Percentiles rank a stretch among this genome's conserved stretches.
phyloP scores from a whole-genome alignment of 176 grass and related monocot genomes.

The Oryza punctata region DNA sequence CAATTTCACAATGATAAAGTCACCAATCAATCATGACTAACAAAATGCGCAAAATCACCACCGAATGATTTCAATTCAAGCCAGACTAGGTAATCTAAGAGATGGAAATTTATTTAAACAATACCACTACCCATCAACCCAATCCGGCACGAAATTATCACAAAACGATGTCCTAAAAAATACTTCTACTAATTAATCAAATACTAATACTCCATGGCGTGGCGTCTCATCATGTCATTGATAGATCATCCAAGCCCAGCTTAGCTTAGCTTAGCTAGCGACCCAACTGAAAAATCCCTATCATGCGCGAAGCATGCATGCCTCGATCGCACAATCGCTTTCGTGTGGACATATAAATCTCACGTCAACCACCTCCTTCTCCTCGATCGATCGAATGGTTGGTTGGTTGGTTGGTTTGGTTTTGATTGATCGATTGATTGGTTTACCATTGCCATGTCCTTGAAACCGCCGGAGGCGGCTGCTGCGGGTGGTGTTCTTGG shows the following conservation, averaged over 20 bases:
- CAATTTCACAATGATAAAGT: constrained; percentile 1
- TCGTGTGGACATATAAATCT: constrained; percentile 4
- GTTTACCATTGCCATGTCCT: constrained; percentile 14
- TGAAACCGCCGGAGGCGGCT: constrained; percentile 2
- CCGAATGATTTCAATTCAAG: constrained; percentile 1
- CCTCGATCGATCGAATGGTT: constrained; percentile 27
- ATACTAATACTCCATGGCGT: not conserved
- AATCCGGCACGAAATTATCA: not conserved
- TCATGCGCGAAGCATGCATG: constrained; percentile 31
- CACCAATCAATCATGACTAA: not conserved
- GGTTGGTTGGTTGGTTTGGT: constrained; percentile 20
- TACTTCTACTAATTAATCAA: not conserved
- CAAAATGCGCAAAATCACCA: constrained; percentile 6
- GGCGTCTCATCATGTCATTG: not conserved
- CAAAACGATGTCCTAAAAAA: not conserved
- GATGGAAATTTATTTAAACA: not conserved
- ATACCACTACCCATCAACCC: not conserved
- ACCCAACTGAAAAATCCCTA: constrained; percentile 25
- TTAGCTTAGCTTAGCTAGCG: constrained; percentile 22
- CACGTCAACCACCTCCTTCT: constrained; percentile 22
- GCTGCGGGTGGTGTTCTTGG: not conserved
- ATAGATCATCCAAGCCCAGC: not conserved
- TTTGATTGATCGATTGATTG: constrained; percentile 13
- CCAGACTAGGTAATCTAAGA: not conserved
- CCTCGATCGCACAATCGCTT: constrained; percentile 8